These are phyloP conservation scores for Orbilia blumenaviensis DNA, from an alignment of 2,329 filamentous ascomycete genomes.

Conservation along the genomic window DNA sequence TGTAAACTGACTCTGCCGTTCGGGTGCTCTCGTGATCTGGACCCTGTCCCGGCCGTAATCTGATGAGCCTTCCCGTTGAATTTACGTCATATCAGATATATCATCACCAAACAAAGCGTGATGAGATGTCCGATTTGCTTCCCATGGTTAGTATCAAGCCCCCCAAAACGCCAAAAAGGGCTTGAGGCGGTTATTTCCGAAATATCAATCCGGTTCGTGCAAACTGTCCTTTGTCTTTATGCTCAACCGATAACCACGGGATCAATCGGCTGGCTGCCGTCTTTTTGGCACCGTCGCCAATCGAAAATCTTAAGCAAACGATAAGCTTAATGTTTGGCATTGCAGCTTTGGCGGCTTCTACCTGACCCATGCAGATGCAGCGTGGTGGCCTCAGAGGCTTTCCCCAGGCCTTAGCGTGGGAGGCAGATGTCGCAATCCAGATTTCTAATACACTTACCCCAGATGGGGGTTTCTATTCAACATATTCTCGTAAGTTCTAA, in stretches of 20 bases:
- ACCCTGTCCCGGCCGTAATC: not conserved
- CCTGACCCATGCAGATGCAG: not conserved
- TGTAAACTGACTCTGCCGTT: not conserved
- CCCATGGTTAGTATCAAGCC: not conserved
- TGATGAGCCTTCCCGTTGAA: not conserved
- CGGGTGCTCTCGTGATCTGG: conserved; percentile 16
- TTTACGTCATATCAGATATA: conserved; percentile 51
- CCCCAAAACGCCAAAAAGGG: not conserved
- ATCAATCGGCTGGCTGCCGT: conserved; percentile 17
- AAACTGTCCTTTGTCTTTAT: not conserved
- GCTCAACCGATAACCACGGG: not conserved
- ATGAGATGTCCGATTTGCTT: conserved; percentile 45
- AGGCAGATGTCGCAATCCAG: not conserved
- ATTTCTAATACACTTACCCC: conserved; percentile 9
- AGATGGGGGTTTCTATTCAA: conserved; percentile 7
- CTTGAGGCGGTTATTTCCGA: conserved; percentile 24
- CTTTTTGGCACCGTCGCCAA: conserved; percentile 13
- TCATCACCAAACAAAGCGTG: conserved; percentile 13
- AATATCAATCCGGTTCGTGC: not conserved
- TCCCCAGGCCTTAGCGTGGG: conserved; percentile 2
- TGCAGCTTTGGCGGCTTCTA: not conserved
- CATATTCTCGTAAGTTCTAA: conserved; percentile 17
- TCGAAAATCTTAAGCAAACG: not conserved
- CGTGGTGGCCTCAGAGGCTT: not conserved
- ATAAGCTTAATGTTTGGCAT: conserved; percentile 14